These are phyloP conservation scores for Mrakiaceae sp. DNA, from an alignment of 1,284 basidiomycete species.

Conservation along the genomic window DNA sequence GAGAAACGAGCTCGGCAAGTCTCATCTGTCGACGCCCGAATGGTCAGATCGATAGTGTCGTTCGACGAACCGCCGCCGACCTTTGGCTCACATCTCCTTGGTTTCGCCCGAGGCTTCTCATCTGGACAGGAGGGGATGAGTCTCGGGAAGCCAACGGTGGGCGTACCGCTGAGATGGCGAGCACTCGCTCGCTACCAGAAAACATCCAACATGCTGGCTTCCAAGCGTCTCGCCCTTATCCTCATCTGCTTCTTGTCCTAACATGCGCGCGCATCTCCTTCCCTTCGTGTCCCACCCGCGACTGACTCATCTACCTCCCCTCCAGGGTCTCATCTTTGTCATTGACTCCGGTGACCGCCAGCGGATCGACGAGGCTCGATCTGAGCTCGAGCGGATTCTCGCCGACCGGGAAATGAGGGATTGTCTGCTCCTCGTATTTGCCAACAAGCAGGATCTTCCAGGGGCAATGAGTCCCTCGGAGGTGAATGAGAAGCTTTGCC, in stretches of 20 bases:
- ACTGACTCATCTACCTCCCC: neutral
- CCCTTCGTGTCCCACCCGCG: neutral
- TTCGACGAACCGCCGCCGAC: too few relatives aligned
- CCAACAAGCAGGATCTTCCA: slow-evolving; percentile 85
- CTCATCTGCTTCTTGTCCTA: neutral
- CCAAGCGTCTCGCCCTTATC: too few relatives aligned
- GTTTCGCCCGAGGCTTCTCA: too few relatives aligned
- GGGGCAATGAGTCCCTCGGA: slow-evolving; percentile 96
- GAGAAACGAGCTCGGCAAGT: too few relatives aligned
- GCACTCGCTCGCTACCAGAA: too few relatives aligned
- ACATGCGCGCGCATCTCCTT: neutral
- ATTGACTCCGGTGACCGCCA: slow-evolving; percentile 72
- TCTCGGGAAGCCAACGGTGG: too few relatives aligned
- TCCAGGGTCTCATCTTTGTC: slow-evolving; percentile 50
- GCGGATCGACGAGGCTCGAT: slow-evolving; percentile 90
- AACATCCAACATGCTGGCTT: too few relatives aligned
- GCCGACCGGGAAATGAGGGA: slow-evolving; percentile 98
- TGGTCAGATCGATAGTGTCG: too few relatives aligned
- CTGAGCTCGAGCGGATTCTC: slow-evolving; percentile 92
- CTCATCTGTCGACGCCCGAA: too few relatives aligned
- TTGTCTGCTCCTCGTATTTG: slow-evolving; percentile 91
- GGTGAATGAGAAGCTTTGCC: slow-evolving; percentile 91
- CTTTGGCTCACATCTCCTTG: too few relatives aligned
- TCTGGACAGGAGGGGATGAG: too few relatives aligned
- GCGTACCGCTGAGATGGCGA: too few relatives aligned